Base-by-base conservation (phyloP, 371 early-diverging fungal species). In the Circinella umbellata region DNA sequence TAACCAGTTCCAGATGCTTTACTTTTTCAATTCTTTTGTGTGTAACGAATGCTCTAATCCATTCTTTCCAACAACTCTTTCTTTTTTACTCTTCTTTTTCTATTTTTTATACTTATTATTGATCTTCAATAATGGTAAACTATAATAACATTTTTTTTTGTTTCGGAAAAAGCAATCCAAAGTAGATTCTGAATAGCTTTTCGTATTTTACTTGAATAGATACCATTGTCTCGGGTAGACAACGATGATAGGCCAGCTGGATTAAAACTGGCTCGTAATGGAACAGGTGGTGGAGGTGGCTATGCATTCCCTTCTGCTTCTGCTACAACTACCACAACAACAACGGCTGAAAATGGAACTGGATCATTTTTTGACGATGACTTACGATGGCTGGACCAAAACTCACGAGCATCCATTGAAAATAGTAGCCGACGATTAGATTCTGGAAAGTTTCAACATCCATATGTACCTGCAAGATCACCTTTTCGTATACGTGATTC, bases 401-500 rank as follows among this genome's bases (percentile, higher is more conserved):
- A 39, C 38, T 38, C 69, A 6, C 69, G 61, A 18, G 47, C 48
- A 46, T 69, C 69, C 8, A 49, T 69, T 20, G 69, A 69, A 14
- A 69, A 63, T 27, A 62, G 54, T 46, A 51, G 18, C 53, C 27
- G 48, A 20, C 65, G 53, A 27, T 51, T 47, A 37, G 37, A 47
- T 8, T 64, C 65, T 7, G 48, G 65, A 34, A n/a, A 27, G n/a
- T 47, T 63, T 27, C 63, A 51, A 8, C 74, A 80, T 53, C 83
- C 83, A 11, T 74, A 79, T 3, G 51, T 82, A 57, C 80, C 80
- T 13, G 69, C 79, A 27, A 64, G 83, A 55, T 82, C 83, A 4
- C 83, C 83, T n/a, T 77, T 75, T 64, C 80, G 83, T 37, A 72
- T 80, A 18, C 54, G 83, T 64, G 83, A 82, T 47, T 82, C 83